A percentile compares a stretch with the other conserved stretches of the same genome.
Conservation (phyloP, 2,329 filamentous ascomycete species). For the Trichoderma sp. region DNA sequence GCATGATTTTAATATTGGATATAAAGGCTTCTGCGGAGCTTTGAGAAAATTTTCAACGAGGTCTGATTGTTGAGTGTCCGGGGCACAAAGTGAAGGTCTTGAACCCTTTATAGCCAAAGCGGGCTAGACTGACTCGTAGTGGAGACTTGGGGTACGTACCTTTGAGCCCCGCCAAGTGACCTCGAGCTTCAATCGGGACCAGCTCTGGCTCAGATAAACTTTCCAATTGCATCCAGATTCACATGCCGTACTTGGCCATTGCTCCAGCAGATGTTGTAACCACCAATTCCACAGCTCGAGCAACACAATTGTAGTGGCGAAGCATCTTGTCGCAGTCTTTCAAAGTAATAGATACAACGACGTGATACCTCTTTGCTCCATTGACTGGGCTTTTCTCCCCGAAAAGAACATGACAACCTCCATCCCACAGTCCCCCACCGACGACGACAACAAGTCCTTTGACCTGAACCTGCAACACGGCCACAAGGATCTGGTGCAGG, state of each 20-base stretch:
- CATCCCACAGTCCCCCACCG: conserved; percentile 41
- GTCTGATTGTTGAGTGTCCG: background rate
- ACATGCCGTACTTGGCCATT: background rate
- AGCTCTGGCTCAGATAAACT: background rate
- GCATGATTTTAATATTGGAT: background rate
- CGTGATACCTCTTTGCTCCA: background rate
- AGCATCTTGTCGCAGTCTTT: background rate
- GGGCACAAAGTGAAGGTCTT: background rate
- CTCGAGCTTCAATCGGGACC: background rate
- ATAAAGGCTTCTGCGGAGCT: too few relatives aligned
- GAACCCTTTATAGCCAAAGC: background rate
- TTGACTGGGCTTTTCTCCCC: background rate
- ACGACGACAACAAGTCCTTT: conserved; percentile 54
- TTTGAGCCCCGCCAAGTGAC: conserved; percentile 13
- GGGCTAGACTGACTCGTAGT: background rate
- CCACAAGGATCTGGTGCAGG: conserved; percentile 78
- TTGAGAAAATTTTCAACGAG: background rate
- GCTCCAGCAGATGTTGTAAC: background rate
- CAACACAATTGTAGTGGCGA: background rate
- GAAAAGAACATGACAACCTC: conserved; percentile 34
- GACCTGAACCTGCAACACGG: conserved; percentile 69
- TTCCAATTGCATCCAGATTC: conserved; percentile 1
- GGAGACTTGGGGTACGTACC: background rate
- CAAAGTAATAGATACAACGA: background rate
- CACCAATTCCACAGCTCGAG: background rate